Evolutionary conservation across 352 stramenopile species (phyloP).

Genomic region (Phytophthora parvispora): DNA sequence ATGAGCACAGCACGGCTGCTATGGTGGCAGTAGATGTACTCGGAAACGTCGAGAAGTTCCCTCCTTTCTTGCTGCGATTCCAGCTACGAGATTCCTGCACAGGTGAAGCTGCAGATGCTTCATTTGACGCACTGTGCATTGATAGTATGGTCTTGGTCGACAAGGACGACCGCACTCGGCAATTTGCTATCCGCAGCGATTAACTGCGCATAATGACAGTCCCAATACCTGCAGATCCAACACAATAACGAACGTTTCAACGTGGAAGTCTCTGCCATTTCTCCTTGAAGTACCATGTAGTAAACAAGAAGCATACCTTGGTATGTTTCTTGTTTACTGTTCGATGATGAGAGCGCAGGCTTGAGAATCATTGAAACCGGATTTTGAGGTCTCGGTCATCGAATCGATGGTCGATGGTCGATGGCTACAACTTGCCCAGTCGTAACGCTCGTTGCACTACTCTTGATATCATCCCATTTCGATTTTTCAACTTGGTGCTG

Average conservation of each 20-base stretch:
- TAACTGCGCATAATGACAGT: no score
- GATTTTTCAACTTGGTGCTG: no score
- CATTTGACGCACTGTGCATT: constrained; percentile 7
- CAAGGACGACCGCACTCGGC: background rate
- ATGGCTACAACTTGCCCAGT: background rate
- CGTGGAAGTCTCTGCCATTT: no score
- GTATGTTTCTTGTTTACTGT: no score
- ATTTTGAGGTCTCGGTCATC: background rate
- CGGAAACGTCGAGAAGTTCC: constrained; percentile 16
- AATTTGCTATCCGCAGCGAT: constrained; percentile 5
- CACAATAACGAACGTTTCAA: no score
- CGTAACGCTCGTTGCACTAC: background rate
- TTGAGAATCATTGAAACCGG: no score
- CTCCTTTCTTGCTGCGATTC: constrained; percentile 11
- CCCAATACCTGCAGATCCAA: no score
- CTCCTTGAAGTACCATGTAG: no score
- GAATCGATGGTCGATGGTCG: background rate
- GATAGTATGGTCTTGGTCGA: constrained; percentile 9
- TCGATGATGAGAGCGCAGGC: no score
- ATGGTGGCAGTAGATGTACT: constrained; percentile 10
- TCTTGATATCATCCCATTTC: background rate
- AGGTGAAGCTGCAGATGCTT: background rate
- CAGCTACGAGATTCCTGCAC: constrained; percentile 8
- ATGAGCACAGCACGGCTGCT: background rate
- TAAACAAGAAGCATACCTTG: no score